phyloP scores from a whole-genome alignment of 2,329 filamentous ascomycete species.

The Xenoacremonium recifei region DNA sequence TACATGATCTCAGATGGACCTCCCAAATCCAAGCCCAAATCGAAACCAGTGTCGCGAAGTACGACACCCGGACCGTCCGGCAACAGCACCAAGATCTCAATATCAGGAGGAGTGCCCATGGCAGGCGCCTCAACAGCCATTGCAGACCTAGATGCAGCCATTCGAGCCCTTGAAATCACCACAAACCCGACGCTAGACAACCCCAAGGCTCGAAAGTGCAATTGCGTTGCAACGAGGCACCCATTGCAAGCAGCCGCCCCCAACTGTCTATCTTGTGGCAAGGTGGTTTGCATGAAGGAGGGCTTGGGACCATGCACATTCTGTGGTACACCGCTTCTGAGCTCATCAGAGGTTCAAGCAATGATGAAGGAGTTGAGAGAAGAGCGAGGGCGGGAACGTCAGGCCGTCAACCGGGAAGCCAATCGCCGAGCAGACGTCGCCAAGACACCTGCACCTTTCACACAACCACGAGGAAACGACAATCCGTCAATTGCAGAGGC shows the following conservation, averaged over 20 bases:
- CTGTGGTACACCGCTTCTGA: slow-evolving; percentile 74
- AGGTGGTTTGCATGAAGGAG: slow-evolving; percentile 92
- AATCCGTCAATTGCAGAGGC: slow-evolving; percentile 50
- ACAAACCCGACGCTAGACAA: slow-evolving; percentile 74
- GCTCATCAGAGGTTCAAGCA: slow-evolving; percentile 69
- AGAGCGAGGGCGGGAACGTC: slow-evolving; percentile 83
- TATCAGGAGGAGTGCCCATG: slow-evolving; percentile 78
- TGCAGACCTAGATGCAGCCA: slow-evolving; percentile 73
- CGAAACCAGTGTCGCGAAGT: slow-evolving; percentile 49
- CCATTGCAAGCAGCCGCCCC: slow-evolving; percentile 87
- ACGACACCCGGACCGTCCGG: slow-evolving; percentile 54
- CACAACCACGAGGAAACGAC: slow-evolving; percentile 41
- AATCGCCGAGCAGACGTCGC: slow-evolving; percentile 67
- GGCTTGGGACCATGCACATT: slow-evolving; percentile 93
- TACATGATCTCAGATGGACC: slow-evolving; percentile 76
- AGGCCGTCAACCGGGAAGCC: slow-evolving; percentile 73
- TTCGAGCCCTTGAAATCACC: slow-evolving; percentile 84
- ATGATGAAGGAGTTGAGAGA: slow-evolving; percentile 83
- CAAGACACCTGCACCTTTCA: slow-evolving; percentile 59
- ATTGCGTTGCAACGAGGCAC: slow-evolving; percentile 85
- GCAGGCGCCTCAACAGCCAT: slow-evolving; percentile 75
- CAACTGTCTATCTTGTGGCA: slow-evolving; percentile 89
- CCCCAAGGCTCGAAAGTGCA: slow-evolving; percentile 65
- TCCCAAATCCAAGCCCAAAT: slow-evolving; percentile 55
- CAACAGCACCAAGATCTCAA: slow-evolving; percentile 63